Percentiles rank a stretch among this genome's conserved stretches.
Conservation (phyloP, 2,329 filamentous ascomycete genomes). For the Hymenoscyphus linearis region DNA sequence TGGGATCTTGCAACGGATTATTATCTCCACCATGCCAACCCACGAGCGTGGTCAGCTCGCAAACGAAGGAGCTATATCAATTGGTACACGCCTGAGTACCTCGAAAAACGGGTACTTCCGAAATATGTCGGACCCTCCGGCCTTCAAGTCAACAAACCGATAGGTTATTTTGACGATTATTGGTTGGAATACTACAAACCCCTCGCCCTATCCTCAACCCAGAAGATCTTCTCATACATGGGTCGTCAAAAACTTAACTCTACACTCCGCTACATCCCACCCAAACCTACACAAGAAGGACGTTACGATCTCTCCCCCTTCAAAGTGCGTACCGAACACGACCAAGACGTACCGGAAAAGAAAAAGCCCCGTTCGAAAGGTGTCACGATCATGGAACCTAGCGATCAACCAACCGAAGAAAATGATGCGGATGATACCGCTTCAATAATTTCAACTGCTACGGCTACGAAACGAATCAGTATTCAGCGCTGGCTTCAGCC, state of each 20-base stretch:
- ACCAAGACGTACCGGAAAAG: slow-evolving; percentile 54
- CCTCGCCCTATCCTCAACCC: slow-evolving; percentile 77
- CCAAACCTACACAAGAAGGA: slow-evolving; percentile 66
- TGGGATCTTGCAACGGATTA: slow-evolving; percentile 96
- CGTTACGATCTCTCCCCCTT: slow-evolving; percentile 87
- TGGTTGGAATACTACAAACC: slow-evolving; percentile 98
- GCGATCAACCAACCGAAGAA: slow-evolving; percentile 32
- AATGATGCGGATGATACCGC: slow-evolving; percentile 39
- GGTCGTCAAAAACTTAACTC: slow-evolving; percentile 69
- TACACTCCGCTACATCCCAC: slow-evolving; percentile 75
- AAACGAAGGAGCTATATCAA: slow-evolving; percentile 69
- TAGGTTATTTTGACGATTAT: slow-evolving; percentile 75
- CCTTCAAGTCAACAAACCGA: slow-evolving; percentile 20
- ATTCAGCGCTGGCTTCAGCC: slow-evolving; percentile 58
- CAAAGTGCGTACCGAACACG: slow-evolving; percentile 62
- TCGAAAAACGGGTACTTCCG: slow-evolving; percentile 50
- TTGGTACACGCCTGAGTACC: slow-evolving; percentile 75
- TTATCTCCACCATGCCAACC: slow-evolving; percentile 87
- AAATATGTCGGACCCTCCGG: slow-evolving; percentile 19
- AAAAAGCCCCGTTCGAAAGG: slow-evolving; percentile 58
- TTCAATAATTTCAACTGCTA: slow-evolving; percentile 38
- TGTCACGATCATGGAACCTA: slow-evolving; percentile 63
- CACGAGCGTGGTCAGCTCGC: slow-evolving; percentile 64
- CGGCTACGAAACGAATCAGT: slow-evolving; percentile 43
- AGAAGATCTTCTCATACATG: slow-evolving; percentile 80